Evolutionary conservation across 345 rosid species (phyloP).

Genomic region (Brassica rapa): DNA sequence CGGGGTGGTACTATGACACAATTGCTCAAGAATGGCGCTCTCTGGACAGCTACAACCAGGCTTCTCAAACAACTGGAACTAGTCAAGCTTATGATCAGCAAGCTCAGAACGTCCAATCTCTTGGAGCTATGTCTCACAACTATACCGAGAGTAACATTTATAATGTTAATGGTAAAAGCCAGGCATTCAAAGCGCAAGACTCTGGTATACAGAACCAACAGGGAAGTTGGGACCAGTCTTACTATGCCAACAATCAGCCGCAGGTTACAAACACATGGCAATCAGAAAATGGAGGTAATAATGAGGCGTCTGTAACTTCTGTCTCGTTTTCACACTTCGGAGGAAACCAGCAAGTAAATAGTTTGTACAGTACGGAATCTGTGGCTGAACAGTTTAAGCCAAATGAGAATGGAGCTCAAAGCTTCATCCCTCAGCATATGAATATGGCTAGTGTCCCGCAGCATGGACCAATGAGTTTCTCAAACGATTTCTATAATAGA

Average conservation of each 20-base stretch:
- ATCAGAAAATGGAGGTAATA: conserved; percentile 44
- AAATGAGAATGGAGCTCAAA: conserved; percentile 48
- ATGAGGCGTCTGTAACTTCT: conserved; percentile 23
- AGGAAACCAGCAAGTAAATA: conserved; percentile 54
- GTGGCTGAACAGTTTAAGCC: conserved; percentile 50
- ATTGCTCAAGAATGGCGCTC: conserved; percentile 73
- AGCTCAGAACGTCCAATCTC: conserved; percentile 58
- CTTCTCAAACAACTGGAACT: conserved; percentile 47
- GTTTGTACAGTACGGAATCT: conserved; percentile 46
- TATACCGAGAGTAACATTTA: conserved; percentile 41
- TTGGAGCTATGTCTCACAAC: conserved; percentile 39
- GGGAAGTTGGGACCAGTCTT: conserved; percentile 55
- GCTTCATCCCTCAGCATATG: conserved; percentile 51
- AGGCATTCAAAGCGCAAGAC: conserved; percentile 49
- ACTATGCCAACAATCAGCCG: conserved; percentile 48
- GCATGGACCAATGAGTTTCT: conserved; percentile 49
- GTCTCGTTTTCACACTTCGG: conserved; percentile 39
- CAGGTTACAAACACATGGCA: conserved; percentile 49
- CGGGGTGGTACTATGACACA: conserved; percentile 93
- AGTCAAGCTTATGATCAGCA: conserved; percentile 52
- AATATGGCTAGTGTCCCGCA: conserved; percentile 52
- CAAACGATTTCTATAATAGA: conserved; percentile 55
- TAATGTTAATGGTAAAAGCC: conserved; percentile 45
- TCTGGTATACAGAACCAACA: conserved; percentile 46
- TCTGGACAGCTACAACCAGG: conserved; percentile 66